Base-by-base conservation (phyloP, 1,284 basidiomycete genomes). In the Pyrrhoderma lamaoense region DNA sequence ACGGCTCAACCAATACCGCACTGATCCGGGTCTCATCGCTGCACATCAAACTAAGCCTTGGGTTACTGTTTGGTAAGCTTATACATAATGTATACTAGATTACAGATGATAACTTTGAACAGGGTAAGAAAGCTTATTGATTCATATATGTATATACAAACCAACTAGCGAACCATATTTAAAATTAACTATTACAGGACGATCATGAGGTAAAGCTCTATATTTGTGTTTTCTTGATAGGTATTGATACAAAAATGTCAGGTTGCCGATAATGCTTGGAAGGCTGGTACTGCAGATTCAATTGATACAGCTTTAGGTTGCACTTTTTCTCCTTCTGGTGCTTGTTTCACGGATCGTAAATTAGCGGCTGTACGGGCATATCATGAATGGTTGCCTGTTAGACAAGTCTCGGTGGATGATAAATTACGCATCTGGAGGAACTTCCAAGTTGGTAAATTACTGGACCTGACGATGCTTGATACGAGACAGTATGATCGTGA, bases 331-430 rank as follows among this genome's bases (percentile, higher is more conserved):
- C 65, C 75, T 0, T 78, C 76, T 1, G 75, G 74, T 2, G 73
- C 75, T 25, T 78, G 75, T 58, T 82, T 83, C 67, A 79, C 78
- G 3, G 79, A 83, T 58, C 65, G 82, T 40, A 82, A 82, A 63
- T 63, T 79, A 1, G 77, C 80, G 38, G 81, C 79, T 2, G 74
- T 82, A 27, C 71, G 73, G 25, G 80, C 81, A 0, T 85, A 83
- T 62, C 80, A 82, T 59, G 80, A 83, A 59, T 84, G 81, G 80
- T 76, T 85, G 69, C 82, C 82, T 13, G 80, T 85, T 53, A 71
- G 80, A 7, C 80, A 82, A 61, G 78, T 84, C 13, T 73, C 73
- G 52, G 70, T 73, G 2, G 74, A 74, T 48, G 80, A 85, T 60
- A 71, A 78, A 57, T 71, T 83, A 11, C 70, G 81, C 11, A 82